These are phyloP conservation scores for Podila horticola DNA, from an alignment of 192 early-diverging fungal species.

Conservation along the genomic window DNA sequence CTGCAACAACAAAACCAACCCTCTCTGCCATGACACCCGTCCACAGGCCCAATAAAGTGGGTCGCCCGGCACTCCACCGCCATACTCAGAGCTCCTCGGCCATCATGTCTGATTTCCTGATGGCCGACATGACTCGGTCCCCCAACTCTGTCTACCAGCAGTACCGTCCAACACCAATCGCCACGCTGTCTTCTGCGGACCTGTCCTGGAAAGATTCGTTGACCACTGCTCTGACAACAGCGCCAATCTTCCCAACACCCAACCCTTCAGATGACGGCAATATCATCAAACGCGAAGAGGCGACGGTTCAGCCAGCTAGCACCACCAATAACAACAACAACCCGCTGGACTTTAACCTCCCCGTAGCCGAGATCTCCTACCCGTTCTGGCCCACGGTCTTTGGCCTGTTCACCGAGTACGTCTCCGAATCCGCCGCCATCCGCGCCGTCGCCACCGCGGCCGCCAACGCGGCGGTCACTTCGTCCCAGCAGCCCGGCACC, in stretches of 20 bases:
- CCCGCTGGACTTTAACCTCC: constrained; percentile 20
- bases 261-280: constrained; percentile 14
- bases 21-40: not conserved
- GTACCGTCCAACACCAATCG: constrained; percentile 3
- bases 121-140: not conserved
- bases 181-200: constrained; percentile 25
- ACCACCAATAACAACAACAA: not conserved
- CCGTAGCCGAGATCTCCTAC: constrained; percentile 27
- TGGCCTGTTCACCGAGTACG: constrained; percentile 47
- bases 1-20: not conserved
- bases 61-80: constrained; percentile 8
- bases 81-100: constrained; percentile 44
- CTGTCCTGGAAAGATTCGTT: constrained; percentile 24
- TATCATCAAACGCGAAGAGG: not conserved
- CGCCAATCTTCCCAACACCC: not conserved
- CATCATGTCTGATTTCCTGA: constrained; percentile 25
- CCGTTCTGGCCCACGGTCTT: constrained; percentile 49
- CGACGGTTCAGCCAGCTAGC: not conserved
- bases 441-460: not conserved
- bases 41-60: not conserved
- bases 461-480: not conserved
- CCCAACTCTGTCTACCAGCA: constrained; percentile 10
- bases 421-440: constrained; percentile 16
- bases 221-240: constrained; percentile 2
- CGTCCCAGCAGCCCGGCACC: not conserved